These are phyloP conservation scores for Penicillium manginii DNA, from an alignment of 495 filamentous ascomycete species.

Conservation along the genomic window DNA sequence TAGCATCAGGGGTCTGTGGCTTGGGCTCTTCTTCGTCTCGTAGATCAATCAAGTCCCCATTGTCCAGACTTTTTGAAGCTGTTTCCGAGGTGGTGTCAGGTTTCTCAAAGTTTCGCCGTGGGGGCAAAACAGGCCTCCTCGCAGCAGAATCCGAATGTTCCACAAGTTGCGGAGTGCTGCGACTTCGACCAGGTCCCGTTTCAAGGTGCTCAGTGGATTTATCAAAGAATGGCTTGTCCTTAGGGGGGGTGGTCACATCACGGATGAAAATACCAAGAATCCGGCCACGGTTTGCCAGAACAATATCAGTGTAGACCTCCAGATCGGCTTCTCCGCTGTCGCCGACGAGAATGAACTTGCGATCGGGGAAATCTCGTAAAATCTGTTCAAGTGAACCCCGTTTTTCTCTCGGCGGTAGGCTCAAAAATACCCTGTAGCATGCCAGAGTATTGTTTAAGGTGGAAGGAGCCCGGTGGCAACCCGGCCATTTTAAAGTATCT, in stretches of 20 bases:
- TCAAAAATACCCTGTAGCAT: slow-evolving; percentile 99
- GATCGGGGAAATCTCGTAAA: slow-evolving; percentile 83
- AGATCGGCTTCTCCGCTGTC: slow-evolving; percentile 97
- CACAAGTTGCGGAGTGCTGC: slow-evolving; percentile 34
- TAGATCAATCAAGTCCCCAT: slow-evolving; percentile 67
- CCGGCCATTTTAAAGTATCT: slow-evolving; percentile 80
- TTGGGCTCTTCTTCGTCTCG: slow-evolving; percentile 55
- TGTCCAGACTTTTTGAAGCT: slow-evolving; percentile 39
- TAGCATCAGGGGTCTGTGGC: slow-evolving; percentile 10
- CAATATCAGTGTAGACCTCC: slow-evolving; percentile 96
- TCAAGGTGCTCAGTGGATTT: slow-evolving; percentile 56
- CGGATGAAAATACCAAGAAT: slow-evolving; percentile 89
- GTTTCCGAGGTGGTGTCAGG: slow-evolving; percentile 17
- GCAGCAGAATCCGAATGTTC: slow-evolving; percentile 30
- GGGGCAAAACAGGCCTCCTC: slow-evolving; percentile 43
- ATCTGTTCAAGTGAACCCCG: slow-evolving; percentile 84
- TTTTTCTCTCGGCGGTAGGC: slow-evolving; percentile 94
- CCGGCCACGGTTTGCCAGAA: slow-evolving; percentile 75
- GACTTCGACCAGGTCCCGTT: slow-evolving; percentile 20
- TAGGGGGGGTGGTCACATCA: slow-evolving; percentile 82
- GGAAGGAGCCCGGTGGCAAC: slow-evolving; percentile 84
- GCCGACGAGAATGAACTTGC: slow-evolving; percentile 88
- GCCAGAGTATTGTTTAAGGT: slow-evolving; percentile 92
- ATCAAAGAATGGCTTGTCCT: slow-evolving; percentile 74
- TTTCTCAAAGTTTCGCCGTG: slow-evolving; percentile 32